phyloP scores from a whole-genome alignment of 495 filamentous ascomycete genomes.

The Aspergillus bertholletiae region DNA sequence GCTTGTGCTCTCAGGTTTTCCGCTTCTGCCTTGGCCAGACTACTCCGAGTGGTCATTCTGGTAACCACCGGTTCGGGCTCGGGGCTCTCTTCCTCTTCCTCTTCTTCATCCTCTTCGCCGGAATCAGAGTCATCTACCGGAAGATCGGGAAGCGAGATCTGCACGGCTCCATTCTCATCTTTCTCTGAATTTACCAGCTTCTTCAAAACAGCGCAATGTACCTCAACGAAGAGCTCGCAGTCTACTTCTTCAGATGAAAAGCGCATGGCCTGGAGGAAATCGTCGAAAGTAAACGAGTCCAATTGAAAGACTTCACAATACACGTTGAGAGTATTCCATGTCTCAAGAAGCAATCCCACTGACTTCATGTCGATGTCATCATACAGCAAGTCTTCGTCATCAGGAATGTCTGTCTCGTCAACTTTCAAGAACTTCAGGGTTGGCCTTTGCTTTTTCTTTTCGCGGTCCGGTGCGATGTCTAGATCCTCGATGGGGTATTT shows the following conservation, averaged over 20 bases:
- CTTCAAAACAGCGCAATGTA: constrained; percentile 89
- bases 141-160: constrained; percentile 73
- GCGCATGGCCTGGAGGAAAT: constrained; percentile 85
- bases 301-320: constrained; percentile 90
- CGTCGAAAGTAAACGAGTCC: constrained; percentile 97
- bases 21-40: constrained; percentile 75
- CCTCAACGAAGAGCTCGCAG: constrained; percentile 85
- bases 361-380: constrained; percentile 73
- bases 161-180: constrained; percentile 69
- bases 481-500: constrained; percentile 97
- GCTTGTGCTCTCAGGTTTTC: constrained; percentile 55
- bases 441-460: constrained; percentile 60
- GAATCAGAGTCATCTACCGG: constrained; percentile 61
- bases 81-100: constrained; percentile 46
- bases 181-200: constrained; percentile 72
- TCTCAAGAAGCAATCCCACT: constrained; percentile 76
- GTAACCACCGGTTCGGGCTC: constrained; percentile 60
- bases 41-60: constrained; percentile 76
- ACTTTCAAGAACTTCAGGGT: constrained; percentile 71
- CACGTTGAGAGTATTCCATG: constrained; percentile 94
- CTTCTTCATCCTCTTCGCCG: constrained; percentile 56
- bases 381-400: constrained; percentile 36
- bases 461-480: constrained; percentile 61
- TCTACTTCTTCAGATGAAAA: constrained; percentile 72
- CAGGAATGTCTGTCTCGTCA: constrained; percentile 44